These are phyloP conservation scores for Ogataea trehalophila DNA, from an alignment of 805 yeast genomes.

Conservation along the genomic window DNA sequence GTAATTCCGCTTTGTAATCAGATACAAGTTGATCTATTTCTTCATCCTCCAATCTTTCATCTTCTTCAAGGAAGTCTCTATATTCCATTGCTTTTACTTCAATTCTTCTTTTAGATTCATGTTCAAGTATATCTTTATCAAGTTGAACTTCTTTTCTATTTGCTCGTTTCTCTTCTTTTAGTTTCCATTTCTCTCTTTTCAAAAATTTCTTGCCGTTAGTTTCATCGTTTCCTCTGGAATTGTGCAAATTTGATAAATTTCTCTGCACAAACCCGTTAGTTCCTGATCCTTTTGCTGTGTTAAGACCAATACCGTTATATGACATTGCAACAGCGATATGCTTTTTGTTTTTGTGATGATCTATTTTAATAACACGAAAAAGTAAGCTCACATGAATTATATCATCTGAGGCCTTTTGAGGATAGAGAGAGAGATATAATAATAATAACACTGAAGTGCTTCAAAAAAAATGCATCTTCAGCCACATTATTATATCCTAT, in stretches of 20 bases:
- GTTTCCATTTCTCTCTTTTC: slow-evolving; percentile 28
- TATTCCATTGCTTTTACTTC: slow-evolving; percentile 47
- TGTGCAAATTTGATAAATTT: slow-evolving; percentile 30
- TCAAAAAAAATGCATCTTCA: no score
- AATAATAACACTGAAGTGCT: no score
- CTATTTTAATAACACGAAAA: no score
- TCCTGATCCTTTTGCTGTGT: slow-evolving; percentile 55
- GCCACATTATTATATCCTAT: no score
- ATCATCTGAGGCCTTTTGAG: no score
- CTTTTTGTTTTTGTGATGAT: no score
- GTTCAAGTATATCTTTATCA: slow-evolving; percentile 30
- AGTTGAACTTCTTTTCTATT: slow-evolving; percentile 5
- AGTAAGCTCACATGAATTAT: no score
- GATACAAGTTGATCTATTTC: slow-evolving; percentile 31
- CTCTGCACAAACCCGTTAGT: slow-evolving; percentile 59
- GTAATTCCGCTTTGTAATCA: slow-evolving; percentile 22
- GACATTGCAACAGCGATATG: slow-evolving; percentile 33
- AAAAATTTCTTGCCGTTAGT: slow-evolving; percentile 34
- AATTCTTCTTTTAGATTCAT: slow-evolving; percentile 33
- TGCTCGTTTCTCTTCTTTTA: slow-evolving; percentile 9
- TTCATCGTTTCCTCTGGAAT: slow-evolving; percentile 18
- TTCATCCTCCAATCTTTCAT: slow-evolving; percentile 32
- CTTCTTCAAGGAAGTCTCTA: slow-evolving; percentile 49
- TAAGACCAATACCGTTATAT: slow-evolving; percentile 54
- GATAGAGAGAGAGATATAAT: no score